These are phyloP conservation scores for Biscutella laevigata DNA, from an alignment of 441 rosid genomes.

Conservation along the genomic window DNA sequence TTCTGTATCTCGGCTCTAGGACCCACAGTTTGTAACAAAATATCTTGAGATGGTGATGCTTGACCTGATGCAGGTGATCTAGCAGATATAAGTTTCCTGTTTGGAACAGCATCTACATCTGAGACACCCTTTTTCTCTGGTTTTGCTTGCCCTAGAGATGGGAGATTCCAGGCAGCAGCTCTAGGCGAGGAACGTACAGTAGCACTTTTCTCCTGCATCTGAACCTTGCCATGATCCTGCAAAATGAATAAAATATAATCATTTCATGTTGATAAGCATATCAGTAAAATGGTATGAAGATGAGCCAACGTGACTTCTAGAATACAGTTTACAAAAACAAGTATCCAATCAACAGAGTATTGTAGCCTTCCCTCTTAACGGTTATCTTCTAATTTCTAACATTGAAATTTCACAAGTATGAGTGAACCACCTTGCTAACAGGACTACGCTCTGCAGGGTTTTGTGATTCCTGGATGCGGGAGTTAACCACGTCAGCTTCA, in stretches of 20 bases:
- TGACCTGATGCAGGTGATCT: constrained; percentile 37
- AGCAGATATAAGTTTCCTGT: constrained; percentile 34
- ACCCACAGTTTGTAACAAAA: constrained; percentile 28
- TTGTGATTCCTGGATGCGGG: constrained; percentile 27
- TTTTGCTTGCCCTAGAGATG: constrained; percentile 34
- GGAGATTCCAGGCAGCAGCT: constrained; percentile 34
- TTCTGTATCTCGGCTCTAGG: constrained; percentile 42
- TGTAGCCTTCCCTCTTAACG: background rate
- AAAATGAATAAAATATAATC: background rate
- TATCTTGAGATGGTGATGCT: constrained; percentile 22
- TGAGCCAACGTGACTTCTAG: background rate
- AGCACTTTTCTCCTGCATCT: constrained; percentile 41
- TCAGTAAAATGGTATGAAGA: background rate
- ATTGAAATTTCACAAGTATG: background rate
- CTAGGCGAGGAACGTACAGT: constrained; percentile 32
- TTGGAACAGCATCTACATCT: constrained; percentile 26
- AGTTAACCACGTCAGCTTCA: constrained; percentile 38
- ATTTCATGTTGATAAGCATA: background rate
- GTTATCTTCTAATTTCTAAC: background rate
- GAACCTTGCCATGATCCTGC: constrained; percentile 26
- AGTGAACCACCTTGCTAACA: constrained; percentile 40
- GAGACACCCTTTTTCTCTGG: constrained; percentile 36
- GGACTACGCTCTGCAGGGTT: constrained; percentile 34
- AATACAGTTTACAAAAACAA: background rate
- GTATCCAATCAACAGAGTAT: background rate